Conservation (phyloP, 1,139 yeast genomes). For the Maudiozyma humilis region DNA sequence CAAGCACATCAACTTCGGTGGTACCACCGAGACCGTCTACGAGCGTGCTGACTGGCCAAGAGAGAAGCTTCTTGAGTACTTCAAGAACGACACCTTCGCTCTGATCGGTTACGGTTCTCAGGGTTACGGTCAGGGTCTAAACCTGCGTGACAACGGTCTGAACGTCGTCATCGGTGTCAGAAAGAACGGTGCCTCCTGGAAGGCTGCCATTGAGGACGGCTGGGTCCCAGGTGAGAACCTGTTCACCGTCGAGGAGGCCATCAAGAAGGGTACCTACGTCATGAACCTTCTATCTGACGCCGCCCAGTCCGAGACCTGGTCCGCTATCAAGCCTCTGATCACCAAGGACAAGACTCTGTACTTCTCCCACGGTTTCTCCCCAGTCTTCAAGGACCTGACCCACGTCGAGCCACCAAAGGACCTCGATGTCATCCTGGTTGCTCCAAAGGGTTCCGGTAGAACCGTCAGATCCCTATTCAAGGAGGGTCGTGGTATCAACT, state of each 20-base stretch:
- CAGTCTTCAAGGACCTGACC: conserved; percentile 96
- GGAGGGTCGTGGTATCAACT: conserved; percentile 99
- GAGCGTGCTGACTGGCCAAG: conserved; percentile 99
- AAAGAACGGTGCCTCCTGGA: conserved; percentile 98
- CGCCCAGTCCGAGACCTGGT: conserved; percentile 99
- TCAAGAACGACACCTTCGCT: conserved; percentile 96
- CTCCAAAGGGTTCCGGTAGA: conserved; percentile 99
- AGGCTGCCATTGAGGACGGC: conserved; percentile 98
- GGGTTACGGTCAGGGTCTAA: conserved; percentile 99
- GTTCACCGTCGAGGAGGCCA: conserved; percentile 91
- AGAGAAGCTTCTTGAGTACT: conserved; percentile 90
- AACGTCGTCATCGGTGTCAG: conserved; percentile 97
- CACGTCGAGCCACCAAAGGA: conserved; percentile 91
- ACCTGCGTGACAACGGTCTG: conserved; percentile 97
- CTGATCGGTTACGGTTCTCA: conserved; percentile 98
- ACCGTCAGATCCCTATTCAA: conserved; percentile 98
- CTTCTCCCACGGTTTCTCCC: conserved; percentile 99
- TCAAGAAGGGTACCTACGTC: conserved; percentile 80
- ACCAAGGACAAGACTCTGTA: conserved; percentile 96
- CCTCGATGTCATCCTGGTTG: conserved; percentile 95
- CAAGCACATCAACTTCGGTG: conserved; percentile 95
- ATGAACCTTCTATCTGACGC: conserved; percentile 99
- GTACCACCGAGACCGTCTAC: conserved; percentile 89
- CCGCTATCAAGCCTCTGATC: conserved; percentile 73
- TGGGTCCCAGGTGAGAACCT: conserved; percentile 99